phyloP scores from a whole-genome alignment of 148 eudicot species.

The Oxyria digyna region DNA sequence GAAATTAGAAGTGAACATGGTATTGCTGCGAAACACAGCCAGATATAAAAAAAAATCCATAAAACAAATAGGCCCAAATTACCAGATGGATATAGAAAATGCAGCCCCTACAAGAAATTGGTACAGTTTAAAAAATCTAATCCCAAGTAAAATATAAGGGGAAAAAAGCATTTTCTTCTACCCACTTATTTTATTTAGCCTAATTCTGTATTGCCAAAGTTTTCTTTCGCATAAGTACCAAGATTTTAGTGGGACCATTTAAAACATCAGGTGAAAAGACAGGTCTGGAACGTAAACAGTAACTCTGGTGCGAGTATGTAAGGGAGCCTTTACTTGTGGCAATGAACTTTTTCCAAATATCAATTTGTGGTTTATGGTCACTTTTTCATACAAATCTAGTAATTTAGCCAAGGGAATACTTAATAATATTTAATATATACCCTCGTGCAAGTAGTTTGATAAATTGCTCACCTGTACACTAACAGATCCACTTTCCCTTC shows the following conservation, averaged over 20 bases:
- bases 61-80: background rate
- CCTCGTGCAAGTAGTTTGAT: background rate
- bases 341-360: background rate
- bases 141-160: too few species aligned
- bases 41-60: background rate
- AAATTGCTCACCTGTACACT: constrained; percentile 52
- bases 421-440: background rate
- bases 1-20: constrained; percentile 8
- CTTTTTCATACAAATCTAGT: background rate
- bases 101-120: background rate
- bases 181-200: too few species aligned
- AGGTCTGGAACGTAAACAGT: background rate
- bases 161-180: too few species aligned
- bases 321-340: background rate
- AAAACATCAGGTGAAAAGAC: background rate
- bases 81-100: too few species aligned
- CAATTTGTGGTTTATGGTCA: background rate
- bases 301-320: background rate
- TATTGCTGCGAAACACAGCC: background rate
- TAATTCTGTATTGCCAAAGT: background rate
- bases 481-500: constrained; percentile 77
- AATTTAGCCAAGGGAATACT: background rate
- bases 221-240: background rate
- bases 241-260: background rate
- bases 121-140: too few species aligned